Conservation (phyloP, 1,284 basidiomycete species). For the Prillingera fragicola region DNA sequence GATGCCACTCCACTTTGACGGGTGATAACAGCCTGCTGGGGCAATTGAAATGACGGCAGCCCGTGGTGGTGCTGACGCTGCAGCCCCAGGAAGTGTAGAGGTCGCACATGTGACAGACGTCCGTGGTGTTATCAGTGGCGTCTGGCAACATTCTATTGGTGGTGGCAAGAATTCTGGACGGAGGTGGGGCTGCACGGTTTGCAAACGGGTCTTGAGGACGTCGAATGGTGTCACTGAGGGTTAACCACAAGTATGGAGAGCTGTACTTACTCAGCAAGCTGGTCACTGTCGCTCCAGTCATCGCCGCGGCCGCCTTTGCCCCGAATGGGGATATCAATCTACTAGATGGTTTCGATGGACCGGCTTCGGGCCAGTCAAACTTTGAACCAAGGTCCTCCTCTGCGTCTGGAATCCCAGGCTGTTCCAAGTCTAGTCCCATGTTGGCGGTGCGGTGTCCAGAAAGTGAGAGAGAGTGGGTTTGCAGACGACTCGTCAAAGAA, state of each 20-base stretch:
- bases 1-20: constrained; percentile 47
- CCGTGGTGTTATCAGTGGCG: constrained; percentile 18
- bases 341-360: constrained; percentile 23
- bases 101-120: constrained; percentile 23
- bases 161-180: constrained; percentile 12
- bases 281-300: constrained; percentile 47
- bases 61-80: constrained; percentile 5
- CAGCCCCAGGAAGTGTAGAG: constrained; percentile 8
- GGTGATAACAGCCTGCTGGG: constrained; percentile 44
- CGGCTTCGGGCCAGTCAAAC: constrained; percentile 37
- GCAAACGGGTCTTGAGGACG: constrained; percentile 48
- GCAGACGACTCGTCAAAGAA: too few species aligned
- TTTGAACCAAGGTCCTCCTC: constrained; percentile 7
- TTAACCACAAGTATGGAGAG: not conserved
- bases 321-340: too few species aligned
- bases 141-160: constrained; percentile 38
- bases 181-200: constrained; percentile 42
- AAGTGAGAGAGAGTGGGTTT: too few species aligned
- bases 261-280: constrained; percentile 44
- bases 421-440: not conserved
- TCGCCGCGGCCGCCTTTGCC: constrained; percentile 46
- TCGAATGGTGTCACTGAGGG: constrained; percentile 49
- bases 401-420: constrained; percentile 6
- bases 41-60: constrained; percentile 11
- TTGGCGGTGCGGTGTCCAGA: too few species aligned